These are phyloP conservation scores for Phytophthora sojae DNA, from an alignment of 352 stramenopile genomes.

Conservation along the genomic window DNA sequence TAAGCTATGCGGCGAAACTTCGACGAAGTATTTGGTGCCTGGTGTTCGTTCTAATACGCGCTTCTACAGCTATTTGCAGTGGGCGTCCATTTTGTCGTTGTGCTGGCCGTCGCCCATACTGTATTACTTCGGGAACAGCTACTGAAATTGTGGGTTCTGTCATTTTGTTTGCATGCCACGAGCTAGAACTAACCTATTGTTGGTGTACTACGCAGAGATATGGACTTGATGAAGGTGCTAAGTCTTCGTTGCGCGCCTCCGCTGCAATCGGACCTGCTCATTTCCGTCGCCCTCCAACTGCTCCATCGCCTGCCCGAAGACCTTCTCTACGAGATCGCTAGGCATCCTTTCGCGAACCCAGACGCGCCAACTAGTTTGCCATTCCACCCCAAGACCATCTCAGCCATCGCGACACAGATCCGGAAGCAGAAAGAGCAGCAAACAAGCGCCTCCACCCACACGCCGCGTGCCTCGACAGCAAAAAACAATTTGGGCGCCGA, in stretches of 20 bases:
- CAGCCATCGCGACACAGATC: slow-evolving; percentile 56
- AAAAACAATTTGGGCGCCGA: neutral
- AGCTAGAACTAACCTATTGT: slow-evolving; percentile 2
- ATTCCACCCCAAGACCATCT: slow-evolving; percentile 60
- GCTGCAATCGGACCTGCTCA: slow-evolving; percentile 83
- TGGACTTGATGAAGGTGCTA: slow-evolving; percentile 91
- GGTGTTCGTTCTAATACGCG: neutral
- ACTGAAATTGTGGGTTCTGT: slow-evolving; percentile 68
- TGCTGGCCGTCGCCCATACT: slow-evolving; percentile 89
- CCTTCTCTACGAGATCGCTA: slow-evolving; percentile 86
- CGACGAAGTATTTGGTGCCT: neutral
- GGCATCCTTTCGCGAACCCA: slow-evolving; percentile 81
- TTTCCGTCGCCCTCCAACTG: slow-evolving; percentile 87
- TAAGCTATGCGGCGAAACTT: slow-evolving; percentile 29
- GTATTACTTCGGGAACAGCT: slow-evolving; percentile 88
- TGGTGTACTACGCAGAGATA: slow-evolving; percentile 53
- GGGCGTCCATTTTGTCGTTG: slow-evolving; percentile 92
- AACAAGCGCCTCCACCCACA: slow-evolving; percentile 1
- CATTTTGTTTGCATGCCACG: neutral
- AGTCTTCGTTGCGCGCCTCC: slow-evolving; percentile 84
- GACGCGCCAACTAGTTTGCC: slow-evolving; percentile 65
- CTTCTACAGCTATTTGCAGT: slow-evolving; percentile 84
- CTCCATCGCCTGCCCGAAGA: slow-evolving; percentile 88
- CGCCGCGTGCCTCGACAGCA: slow-evolving; percentile 11
- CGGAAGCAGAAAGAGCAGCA: slow-evolving; percentile 40